phyloP scores from a whole-genome alignment of 345 rosid genomes.

The Rhodomyrtus tomentosa region DNA sequence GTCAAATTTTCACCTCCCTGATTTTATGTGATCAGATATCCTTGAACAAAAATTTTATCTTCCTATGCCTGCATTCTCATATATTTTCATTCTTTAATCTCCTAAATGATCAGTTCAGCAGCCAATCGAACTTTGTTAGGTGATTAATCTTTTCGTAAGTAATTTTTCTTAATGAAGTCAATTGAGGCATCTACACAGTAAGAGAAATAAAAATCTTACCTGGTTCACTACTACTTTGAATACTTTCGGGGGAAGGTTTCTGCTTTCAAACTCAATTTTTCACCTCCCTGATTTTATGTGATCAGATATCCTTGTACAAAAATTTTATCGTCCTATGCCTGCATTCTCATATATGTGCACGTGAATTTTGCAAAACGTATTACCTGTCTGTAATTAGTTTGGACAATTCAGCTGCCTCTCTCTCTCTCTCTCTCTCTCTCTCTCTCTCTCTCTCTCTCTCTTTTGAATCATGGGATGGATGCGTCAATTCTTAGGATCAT shows the following conservation, averaged over 20 bases:
- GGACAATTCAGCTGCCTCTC: neutral
- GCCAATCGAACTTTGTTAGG: neutral
- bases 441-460: neutral
- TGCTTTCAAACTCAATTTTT: neutral
- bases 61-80: neutral
- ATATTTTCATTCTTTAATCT: neutral
- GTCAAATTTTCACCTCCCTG: neutral
- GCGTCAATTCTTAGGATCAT: neutral
- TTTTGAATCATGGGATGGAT: neutral
- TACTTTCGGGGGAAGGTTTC: neutral
- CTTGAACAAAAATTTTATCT: neutral
- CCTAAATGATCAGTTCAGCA: neutral
- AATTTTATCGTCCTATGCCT: neutral
- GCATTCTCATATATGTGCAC: neutral
- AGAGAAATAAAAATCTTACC: neutral
- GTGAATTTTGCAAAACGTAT: neutral
- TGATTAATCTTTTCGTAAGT: neutral
- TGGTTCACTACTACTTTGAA: neutral
- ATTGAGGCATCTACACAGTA: neutral
- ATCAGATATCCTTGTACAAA: neutral
- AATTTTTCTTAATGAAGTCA: neutral
- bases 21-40: neutral
- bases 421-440: too few species aligned
- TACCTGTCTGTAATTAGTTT: neutral
- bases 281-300: neutral